Base-by-base conservation (phyloP, 768 basidiomycete species). In the Lentinula guzmanii region DNA sequence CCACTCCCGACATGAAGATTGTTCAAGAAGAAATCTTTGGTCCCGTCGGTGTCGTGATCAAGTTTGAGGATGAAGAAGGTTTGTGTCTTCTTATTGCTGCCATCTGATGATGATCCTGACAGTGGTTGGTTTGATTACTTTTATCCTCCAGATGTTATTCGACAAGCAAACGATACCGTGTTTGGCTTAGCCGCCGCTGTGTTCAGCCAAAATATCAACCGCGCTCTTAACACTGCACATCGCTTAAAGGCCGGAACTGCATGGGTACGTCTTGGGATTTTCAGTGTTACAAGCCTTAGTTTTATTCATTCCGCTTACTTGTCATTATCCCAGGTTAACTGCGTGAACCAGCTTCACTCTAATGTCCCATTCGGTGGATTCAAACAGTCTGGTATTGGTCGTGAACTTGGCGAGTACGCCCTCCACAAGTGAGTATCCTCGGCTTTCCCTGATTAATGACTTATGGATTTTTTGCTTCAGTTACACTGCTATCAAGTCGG, bases 111-210 rank as follows among this genome's bases (percentile, higher is more conserved):
- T 13, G 37, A 13, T 39, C 37, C 37, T 39, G 37, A 39, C 28
- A 28, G 28, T 3, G 28, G 28, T 28, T 28, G 28, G 28, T 28
- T 28, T 28, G 28, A 3, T 39, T 39, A 8, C 37, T 13, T 39
- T 10, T 58, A 31, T 28, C 0, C 1, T 60, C 56, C 58, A 65
- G 51, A 52, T 34, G 51, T 52, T 8, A 52, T 52, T 18, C 51
- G 51, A 33, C 51, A 52, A 52, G 51, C 51, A 52, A 52, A 52
- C 8, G 84, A 93, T 69, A 86, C 87, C 0, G 64, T 77, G 52
- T 92, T 92, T 73, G 93, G 93, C 46, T 81, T 94, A 31, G 91
- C 89, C 6, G 84, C 86, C 2, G 86, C 89, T 7, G 82, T 95
- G 60, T 91, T 91, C 77, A 82, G 88, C 51, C 75, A 79, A 67